These are phyloP conservation scores for Saccharomycopsis fermentans DNA, from an alignment of 805 yeast genomes.

Conservation along the genomic window DNA sequence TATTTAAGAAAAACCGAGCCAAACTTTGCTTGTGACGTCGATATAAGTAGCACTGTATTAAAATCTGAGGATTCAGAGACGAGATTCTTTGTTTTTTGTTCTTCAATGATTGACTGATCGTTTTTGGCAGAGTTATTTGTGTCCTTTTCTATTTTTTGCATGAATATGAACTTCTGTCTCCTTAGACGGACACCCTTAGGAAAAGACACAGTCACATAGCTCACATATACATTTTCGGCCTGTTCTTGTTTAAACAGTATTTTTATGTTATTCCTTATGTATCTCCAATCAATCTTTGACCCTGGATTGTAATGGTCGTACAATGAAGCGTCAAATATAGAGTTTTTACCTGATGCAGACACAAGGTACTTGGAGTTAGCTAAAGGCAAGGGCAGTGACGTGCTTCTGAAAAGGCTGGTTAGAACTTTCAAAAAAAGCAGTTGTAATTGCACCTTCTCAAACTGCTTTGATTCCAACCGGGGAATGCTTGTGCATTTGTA, in stretches of 20 bases:
- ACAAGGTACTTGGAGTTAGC: background rate
- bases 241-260: slow-evolving; percentile 12
- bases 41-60: slow-evolving; percentile 3
- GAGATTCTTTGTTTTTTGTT: background rate
- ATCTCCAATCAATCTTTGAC: slow-evolving; percentile 4
- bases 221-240: background rate
- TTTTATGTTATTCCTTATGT: background rate
- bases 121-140: background rate
- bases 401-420: background rate
- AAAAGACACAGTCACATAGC: slow-evolving; percentile 6
- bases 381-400: background rate
- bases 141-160: slow-evolving; percentile 1
- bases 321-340: background rate
- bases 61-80: background rate
- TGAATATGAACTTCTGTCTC: slow-evolving; percentile 9
- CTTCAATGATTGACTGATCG: background rate
- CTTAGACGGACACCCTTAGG: slow-evolving; percentile 4
- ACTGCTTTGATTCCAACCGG: background rate
- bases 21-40: background rate
- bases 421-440: background rate
- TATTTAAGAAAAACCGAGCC: slow-evolving; percentile 6
- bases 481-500: slow-evolving; percentile 12
- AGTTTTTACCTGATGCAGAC: background rate
- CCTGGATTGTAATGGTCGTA: background rate
- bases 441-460: background rate